A percentile compares a stretch with the other conserved stretches of the same genome.
Evolutionary conservation across 768 basidiomycete genomes (phyloP).

Genomic region (Cyclocybe aegerita): DNA sequence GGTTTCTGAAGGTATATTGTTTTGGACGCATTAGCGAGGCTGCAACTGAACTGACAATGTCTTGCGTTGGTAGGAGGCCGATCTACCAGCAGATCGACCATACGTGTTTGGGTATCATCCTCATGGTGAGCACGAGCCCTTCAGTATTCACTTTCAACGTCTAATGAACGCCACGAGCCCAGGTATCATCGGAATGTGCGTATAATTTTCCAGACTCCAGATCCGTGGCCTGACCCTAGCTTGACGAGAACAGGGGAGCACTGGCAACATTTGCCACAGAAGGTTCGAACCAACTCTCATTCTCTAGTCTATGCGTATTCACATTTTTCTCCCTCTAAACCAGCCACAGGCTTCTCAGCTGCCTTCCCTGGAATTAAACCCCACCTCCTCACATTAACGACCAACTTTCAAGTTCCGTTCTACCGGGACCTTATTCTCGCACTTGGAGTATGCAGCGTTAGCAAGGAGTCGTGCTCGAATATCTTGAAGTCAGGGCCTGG

Average conservation of each 20-base stretch:
- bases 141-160: no score
- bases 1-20: slow-evolving; percentile 49
- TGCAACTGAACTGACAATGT: background rate
- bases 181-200: slow-evolving; percentile 98
- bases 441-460: slow-evolving; percentile 91
- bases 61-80: slow-evolving; percentile 62
- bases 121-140: slow-evolving; percentile 56
- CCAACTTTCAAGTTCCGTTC: slow-evolving; percentile 90
- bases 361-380: slow-evolving; percentile 91
- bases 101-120: slow-evolving; percentile 99
- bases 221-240: background rate
- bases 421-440: slow-evolving; percentile 90
- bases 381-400: slow-evolving; percentile 86
- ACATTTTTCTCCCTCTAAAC: slow-evolving; percentile 1
- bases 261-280: slow-evolving; percentile 96
- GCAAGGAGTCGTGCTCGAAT: slow-evolving; percentile 86
- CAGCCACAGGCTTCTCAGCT: slow-evolving; percentile 87
- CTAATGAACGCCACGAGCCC: background rate
- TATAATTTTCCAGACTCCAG: slow-evolving; percentile 3
- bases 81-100: slow-evolving; percentile 86
- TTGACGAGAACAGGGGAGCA: slow-evolving; percentile 65
- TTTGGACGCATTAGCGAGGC: background rate
- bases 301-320: background rate
- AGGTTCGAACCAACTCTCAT: slow-evolving; percentile 41
- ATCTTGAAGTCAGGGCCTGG: slow-evolving; percentile 69